Evolutionary conservation across 2,329 filamentous ascomycete species (phyloP).

Genomic region (Paecilomyces niveus): DNA sequence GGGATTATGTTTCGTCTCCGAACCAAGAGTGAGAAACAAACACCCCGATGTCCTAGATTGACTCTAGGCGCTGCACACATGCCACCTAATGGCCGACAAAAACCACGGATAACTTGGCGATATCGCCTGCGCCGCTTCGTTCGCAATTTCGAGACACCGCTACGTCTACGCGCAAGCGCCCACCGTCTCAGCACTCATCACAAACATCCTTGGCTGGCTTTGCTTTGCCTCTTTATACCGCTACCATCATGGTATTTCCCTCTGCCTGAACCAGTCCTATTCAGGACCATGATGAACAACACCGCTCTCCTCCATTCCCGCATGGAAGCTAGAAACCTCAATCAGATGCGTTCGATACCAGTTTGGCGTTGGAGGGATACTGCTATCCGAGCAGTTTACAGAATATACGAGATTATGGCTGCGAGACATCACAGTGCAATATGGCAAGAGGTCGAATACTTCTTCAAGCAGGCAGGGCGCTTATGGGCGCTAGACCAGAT

Average conservation of each 20-base stretch:
- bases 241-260: constrained; percentile 13
- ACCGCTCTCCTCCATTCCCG: constrained; percentile 5
- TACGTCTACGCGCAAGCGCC: constrained; percentile 7
- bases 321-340: constrained; percentile 1
- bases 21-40: background rate
- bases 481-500: constrained; percentile 16
- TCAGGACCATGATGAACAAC: constrained; percentile 3
- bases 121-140: constrained; percentile 7
- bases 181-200: constrained; percentile 9
- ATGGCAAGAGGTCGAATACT: constrained; percentile 17
- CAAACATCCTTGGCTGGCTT: constrained; percentile 10
- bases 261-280: constrained; percentile 5
- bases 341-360: constrained; percentile 1
- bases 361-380: constrained; percentile 17
- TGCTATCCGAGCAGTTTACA: constrained; percentile 16
- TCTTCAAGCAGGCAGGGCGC: constrained; percentile 15
- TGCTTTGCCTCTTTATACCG: constrained; percentile 13
- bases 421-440: constrained; percentile 12
- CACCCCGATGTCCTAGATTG: background rate
- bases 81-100: background rate
- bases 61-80: background rate
- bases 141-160: constrained; percentile 5
- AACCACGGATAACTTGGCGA: constrained; percentile 7
- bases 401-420: constrained; percentile 17
- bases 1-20: background rate